Conservation (phyloP, 1,284 basidiomycete genomes). For the Porodaedalea pini region DNA sequence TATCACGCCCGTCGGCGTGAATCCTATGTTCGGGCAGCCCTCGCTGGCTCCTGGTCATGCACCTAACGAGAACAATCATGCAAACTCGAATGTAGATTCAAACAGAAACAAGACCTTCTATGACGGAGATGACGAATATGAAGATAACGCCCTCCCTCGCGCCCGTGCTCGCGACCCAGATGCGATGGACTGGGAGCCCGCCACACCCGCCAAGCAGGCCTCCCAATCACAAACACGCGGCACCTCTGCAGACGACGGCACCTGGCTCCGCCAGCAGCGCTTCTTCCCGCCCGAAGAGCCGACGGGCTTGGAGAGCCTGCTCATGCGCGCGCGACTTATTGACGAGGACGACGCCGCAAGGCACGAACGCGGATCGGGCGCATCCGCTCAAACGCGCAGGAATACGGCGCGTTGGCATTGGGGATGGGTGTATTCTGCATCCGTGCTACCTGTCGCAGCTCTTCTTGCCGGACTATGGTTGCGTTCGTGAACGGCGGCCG, state of each 20-base stretch:
- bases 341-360: conserved; percentile 35
- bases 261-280: conserved; percentile 48
- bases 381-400: background rate
- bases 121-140: conserved; percentile 23
- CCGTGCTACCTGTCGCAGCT: conserved; percentile 31
- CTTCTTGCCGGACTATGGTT: conserved; percentile 3
- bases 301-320: conserved; percentile 72
- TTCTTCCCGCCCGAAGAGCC: conserved; percentile 74
- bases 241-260: conserved; percentile 20
- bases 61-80: background rate
- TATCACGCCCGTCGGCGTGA: conserved; percentile 27
- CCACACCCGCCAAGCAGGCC: conserved; percentile 22
- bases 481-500: background rate
- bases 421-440: conserved; percentile 37
- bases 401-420: conserved; percentile 24
- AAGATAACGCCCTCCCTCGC: conserved; percentile 22
- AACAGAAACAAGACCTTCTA: conserved; percentile 23
- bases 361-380: background rate
- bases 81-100: background rate
- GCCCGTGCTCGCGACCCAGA: conserved; percentile 39
- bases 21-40: conserved; percentile 66
- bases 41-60: conserved; percentile 36
- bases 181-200: conserved; percentile 71
- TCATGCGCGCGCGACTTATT: conserved; percentile 57
- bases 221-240: background rate